These are phyloP conservation scores for Aspergillus hancockii DNA, from an alignment of 495 filamentous ascomycete species.

Conservation along the genomic window DNA sequence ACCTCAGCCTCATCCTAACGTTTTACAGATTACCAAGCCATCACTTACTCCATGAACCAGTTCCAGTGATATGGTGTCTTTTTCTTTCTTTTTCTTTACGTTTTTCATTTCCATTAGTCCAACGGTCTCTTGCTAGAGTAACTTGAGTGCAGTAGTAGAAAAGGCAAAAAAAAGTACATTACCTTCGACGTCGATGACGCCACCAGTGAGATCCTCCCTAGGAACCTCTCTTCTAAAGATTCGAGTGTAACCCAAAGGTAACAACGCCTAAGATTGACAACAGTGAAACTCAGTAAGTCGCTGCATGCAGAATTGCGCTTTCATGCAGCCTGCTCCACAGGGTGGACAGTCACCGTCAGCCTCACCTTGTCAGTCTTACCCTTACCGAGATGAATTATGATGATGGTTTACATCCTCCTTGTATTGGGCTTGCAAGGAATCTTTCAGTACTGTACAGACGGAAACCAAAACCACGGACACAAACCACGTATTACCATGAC, in stretches of 20 bases:
- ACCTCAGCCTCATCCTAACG: neutral
- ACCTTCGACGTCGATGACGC: neutral
- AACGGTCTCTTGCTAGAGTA: neutral
- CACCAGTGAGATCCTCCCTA: neutral
- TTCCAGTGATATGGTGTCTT: neutral
- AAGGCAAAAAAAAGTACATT: neutral
- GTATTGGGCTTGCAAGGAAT: slow-evolving; percentile 4
- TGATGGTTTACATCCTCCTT: neutral
- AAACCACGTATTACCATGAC: slow-evolving; percentile 18
- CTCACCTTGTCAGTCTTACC: slow-evolving; percentile 12
- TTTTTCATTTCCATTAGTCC: neutral
- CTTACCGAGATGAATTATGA: neutral
- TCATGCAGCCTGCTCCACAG: slow-evolving; percentile 10
- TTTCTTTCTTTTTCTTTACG: neutral
- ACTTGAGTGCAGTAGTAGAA: neutral
- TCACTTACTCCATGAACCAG: neutral
- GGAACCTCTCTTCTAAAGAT: neutral
- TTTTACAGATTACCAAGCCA: neutral
- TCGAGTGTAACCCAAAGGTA: slow-evolving; percentile 3
- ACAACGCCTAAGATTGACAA: neutral
- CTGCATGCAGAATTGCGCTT: slow-evolving; percentile 14
- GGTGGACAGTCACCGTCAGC: slow-evolving; percentile 10
- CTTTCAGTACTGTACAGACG: slow-evolving; percentile 18
- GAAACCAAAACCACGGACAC: slow-evolving; percentile 10
- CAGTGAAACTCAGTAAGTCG: slow-evolving; percentile 3